Evolutionary conservation across 495 filamentous ascomycete genomes (phyloP).

Genomic region (Penicillium diatomitis): DNA sequence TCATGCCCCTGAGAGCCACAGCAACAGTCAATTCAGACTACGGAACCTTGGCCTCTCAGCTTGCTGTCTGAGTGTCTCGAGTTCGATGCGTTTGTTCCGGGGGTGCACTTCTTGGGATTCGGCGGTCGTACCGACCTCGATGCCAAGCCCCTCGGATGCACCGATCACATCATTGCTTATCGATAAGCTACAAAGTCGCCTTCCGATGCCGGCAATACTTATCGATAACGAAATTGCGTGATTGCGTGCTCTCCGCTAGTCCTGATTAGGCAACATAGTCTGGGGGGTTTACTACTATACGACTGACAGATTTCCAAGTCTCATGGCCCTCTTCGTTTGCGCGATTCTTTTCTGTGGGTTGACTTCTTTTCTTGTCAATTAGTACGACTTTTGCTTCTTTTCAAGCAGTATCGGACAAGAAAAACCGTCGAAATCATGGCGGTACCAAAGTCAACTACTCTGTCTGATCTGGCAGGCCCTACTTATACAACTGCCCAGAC

Average conservation of each 20-base stretch:
- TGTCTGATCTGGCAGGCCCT: slow-evolving; percentile 68
- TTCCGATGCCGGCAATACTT: background rate
- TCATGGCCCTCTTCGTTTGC: too few species aligned
- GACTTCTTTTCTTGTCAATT: slow-evolving; percentile 17
- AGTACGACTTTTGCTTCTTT: slow-evolving; percentile 15
- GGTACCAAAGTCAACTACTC: slow-evolving; percentile 18
- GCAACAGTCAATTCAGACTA: too few species aligned
- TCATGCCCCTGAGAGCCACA: too few species aligned
- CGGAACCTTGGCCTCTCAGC: too few species aligned
- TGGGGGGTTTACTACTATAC: slow-evolving; percentile 25
- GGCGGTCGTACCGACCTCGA: too few species aligned
- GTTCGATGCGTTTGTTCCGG: too few species aligned
- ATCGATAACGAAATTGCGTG: slow-evolving; percentile 38
- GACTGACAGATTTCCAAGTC: slow-evolving; percentile 6
- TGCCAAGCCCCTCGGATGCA: background rate
- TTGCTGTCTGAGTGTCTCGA: too few species aligned
- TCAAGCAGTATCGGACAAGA: slow-evolving; percentile 22
- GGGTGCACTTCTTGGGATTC: too few species aligned
- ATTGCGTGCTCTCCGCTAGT: slow-evolving; percentile 34
- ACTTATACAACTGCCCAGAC: slow-evolving; percentile 87
- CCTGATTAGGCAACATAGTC: slow-evolving; percentile 22
- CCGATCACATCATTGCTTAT: background rate
- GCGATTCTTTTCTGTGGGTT: slow-evolving; percentile 8
- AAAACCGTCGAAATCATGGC: slow-evolving; percentile 26
- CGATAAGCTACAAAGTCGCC: slow-evolving; percentile 1